Evolutionary conservation across 176 grass and related monocot species (phyloP).

Genomic region (Zea luxurians): DNA sequence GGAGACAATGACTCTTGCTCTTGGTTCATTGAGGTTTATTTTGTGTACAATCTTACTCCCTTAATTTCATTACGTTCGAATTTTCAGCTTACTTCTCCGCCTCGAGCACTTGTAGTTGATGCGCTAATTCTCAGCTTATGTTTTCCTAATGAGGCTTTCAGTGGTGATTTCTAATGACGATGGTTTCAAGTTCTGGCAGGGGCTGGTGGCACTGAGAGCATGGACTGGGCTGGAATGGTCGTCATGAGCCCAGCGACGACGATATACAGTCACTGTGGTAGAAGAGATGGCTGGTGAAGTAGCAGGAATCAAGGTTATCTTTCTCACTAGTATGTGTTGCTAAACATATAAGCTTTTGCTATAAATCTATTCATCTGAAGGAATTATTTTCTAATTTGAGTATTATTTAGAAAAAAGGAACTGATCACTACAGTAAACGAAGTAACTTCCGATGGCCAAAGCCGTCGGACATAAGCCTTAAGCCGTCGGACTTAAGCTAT

Average conservation of each 20-base stretch:
- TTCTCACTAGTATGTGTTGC: constrained; percentile 15
- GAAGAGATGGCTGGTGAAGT: constrained; percentile 96
- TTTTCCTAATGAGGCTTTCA: constrained; percentile 8
- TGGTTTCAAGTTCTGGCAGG: constrained; percentile 84
- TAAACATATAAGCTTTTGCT: background rate
- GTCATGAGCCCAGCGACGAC: constrained; percentile 73
- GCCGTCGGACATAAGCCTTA: too few relatives aligned
- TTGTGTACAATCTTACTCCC: background rate
- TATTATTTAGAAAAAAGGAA: background rate
- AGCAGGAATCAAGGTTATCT: constrained; percentile 90
- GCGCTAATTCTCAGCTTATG: constrained; percentile 1
- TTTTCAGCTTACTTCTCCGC: background rate
- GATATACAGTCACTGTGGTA: constrained; percentile 68
- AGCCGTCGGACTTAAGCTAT: too few relatives aligned
- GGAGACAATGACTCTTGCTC: constrained; percentile 79
- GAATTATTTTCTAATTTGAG: constrained; percentile 8
- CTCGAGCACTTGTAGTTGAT: constrained; percentile 22
- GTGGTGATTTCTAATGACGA: constrained; percentile 11
- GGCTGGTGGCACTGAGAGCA: constrained; percentile 93
- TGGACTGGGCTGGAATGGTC: constrained; percentile 96
- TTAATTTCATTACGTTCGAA: background rate
- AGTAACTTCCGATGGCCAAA: too few relatives aligned
- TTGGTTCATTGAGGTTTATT: constrained; percentile 93
- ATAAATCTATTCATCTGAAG: constrained; percentile 8
- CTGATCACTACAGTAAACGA: too few relatives aligned